phyloP scores from a whole-genome alignment of 768 basidiomycete genomes.

The Mycena metata region DNA sequence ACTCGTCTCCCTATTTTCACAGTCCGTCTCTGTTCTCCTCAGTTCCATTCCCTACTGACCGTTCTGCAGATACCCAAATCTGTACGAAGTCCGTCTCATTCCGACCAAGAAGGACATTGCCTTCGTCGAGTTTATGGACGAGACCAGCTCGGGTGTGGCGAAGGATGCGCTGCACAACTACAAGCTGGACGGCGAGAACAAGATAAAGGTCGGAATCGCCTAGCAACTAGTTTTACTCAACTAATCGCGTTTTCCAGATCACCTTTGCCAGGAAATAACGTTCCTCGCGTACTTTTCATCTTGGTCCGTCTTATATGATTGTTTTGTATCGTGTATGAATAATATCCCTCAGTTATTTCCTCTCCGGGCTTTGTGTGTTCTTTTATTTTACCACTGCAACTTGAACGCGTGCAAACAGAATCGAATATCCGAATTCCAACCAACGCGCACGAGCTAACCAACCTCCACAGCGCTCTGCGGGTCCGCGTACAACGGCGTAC shows the following conservation, averaged over 20 bases:
- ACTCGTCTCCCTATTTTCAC: slow-evolving; percentile 90
- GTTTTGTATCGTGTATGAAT: slow-evolving; percentile 25
- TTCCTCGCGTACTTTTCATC: slow-evolving; percentile 7
- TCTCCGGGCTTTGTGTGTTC: too few species aligned
- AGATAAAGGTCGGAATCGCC: slow-evolving; percentile 84
- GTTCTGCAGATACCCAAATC: slow-evolving; percentile 80
- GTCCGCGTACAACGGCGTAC: not conserved
- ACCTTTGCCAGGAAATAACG: slow-evolving; percentile 80
- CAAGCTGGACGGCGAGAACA: slow-evolving; percentile 97
- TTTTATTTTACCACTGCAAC: not conserved
- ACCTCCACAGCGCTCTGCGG: slow-evolving; percentile 5
- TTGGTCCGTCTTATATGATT: slow-evolving; percentile 27
- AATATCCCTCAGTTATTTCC: slow-evolving; percentile 21
- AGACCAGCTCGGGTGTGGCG: slow-evolving; percentile 88
- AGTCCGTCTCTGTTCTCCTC: slow-evolving; percentile 64
- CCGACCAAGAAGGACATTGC: slow-evolving; percentile 98
- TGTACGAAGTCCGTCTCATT: slow-evolving; percentile 98
- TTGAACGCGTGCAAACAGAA: not conserved
- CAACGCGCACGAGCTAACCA: not conserved
- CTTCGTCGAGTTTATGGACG: slow-evolving; percentile 98
- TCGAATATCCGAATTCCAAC: not conserved
- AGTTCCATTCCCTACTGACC: not conserved
- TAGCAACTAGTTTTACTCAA: not conserved
- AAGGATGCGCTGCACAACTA: slow-evolving; percentile 98
- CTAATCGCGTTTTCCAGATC: slow-evolving; percentile 57